Percentiles rank a stretch among this genome's conserved stretches.
phyloP scores from a whole-genome alignment of 441 rosid species.

The Isatis lusitanica region DNA sequence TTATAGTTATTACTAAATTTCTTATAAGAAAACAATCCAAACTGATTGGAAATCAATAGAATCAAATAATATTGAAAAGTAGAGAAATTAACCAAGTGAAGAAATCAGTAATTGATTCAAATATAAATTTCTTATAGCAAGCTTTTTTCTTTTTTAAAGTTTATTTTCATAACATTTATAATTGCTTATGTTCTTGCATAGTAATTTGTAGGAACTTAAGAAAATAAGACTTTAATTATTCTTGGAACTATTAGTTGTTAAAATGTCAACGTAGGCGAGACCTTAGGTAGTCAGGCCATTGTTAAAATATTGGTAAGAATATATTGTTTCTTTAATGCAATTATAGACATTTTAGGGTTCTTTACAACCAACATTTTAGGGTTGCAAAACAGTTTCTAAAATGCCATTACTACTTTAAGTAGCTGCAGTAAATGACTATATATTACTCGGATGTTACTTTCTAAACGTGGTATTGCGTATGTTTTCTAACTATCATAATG shows the following conservation, averaged over 20 bases:
- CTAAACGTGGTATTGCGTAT: not conserved
- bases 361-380: not conserved
- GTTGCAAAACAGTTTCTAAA: not conserved
- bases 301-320: not conserved
- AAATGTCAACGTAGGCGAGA: conserved; percentile 24
- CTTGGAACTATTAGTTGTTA: not conserved
- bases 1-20: not conserved
- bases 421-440: too few relatives aligned
- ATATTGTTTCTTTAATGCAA: not conserved
- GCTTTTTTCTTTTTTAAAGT: too few relatives aligned
- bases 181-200: not conserved
- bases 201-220: not conserved
- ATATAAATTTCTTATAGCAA: not conserved
- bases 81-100: not conserved
- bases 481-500: not conserved
- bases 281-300: not conserved
- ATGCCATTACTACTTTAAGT: not conserved
- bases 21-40: not conserved
- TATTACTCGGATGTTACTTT: not conserved
- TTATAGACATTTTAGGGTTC: conserved; percentile 7
- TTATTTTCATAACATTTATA: not conserved
- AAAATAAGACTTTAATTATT: not conserved
- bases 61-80: not conserved
- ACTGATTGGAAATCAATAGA: not conserved
- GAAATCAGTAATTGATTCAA: not conserved